Conservation (phyloP, 306 rosid genomes). For the Trifolium fragiferum region DNA sequence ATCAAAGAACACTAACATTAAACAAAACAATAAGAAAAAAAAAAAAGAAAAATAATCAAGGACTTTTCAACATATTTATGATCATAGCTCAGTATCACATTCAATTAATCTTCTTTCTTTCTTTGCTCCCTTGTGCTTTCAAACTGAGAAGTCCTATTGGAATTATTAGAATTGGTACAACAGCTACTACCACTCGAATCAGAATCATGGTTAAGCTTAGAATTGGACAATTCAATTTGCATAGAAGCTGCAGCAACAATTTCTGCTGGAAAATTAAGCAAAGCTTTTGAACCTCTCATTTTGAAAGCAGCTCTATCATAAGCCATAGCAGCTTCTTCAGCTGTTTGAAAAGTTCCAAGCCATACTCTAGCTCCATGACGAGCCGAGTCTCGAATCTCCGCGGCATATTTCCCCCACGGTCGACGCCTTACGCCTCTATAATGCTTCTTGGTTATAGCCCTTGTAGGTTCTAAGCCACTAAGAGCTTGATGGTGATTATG, state of each 20-base stretch:
- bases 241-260: constrained; percentile 52
- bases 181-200: constrained; percentile 47
- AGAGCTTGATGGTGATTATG: constrained; percentile 44
- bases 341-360: constrained; percentile 88
- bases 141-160: constrained; percentile 10
- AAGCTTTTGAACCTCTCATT: constrained; percentile 81
- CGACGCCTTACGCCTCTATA: constrained; percentile 86
- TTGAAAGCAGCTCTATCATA: constrained; percentile 83
- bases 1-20: background rate
- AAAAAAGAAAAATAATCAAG: background rate
- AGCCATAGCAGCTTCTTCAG: constrained; percentile 92
- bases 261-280: constrained; percentile 77
- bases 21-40: background rate
- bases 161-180: constrained; percentile 19
- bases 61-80: background rate
- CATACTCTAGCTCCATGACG: constrained; percentile 77
- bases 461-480: constrained; percentile 43
- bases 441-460: constrained; percentile 66
- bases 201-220: constrained; percentile 22
- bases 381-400: constrained; percentile 84
- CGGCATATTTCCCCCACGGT: constrained; percentile 94
- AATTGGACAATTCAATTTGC: constrained; percentile 36
- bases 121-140: background rate
- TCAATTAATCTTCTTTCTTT: background rate
- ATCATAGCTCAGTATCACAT: background rate